Conservation (phyloP, 2,329 filamentous ascomycete species). For the Exophiala aquamarina region DNA sequence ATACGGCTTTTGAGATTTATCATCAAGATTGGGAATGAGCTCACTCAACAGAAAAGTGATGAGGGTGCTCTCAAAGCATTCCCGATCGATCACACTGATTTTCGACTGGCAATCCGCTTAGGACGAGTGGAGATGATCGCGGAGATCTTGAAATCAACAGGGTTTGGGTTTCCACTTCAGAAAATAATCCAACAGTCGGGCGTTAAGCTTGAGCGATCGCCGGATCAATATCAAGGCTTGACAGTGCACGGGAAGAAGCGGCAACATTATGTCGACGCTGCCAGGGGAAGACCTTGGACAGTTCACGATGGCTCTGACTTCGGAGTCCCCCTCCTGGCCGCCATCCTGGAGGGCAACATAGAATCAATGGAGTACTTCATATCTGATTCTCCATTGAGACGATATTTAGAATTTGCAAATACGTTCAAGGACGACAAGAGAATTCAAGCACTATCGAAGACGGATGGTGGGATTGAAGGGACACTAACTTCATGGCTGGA, state of each 20-base stretch:
- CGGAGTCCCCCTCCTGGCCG: conserved; percentile 35
- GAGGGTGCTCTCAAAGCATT: conserved; percentile 24
- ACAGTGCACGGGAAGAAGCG: conserved; percentile 74
- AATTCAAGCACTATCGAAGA: conserved; percentile 61
- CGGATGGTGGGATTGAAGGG: conserved; percentile 63
- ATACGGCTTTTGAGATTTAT: conserved; percentile 55
- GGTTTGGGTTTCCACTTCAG: conserved; percentile 68
- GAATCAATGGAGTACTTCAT: conserved; percentile 75
- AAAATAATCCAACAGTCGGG: conserved; percentile 66
- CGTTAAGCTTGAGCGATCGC: conserved; percentile 62
- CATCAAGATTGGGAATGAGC: conserved; percentile 54
- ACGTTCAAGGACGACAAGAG: conserved; percentile 60
- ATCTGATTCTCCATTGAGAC: conserved; percentile 65
- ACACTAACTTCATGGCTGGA: conserved; percentile 54
- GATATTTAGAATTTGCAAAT: conserved; percentile 69
- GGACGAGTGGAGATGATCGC: conserved; percentile 59
- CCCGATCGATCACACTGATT: conserved; percentile 29
- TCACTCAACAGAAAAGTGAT: conserved; percentile 37
- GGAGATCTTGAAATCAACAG: conserved; percentile 64
- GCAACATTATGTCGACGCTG: conserved; percentile 70
- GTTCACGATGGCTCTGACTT: conserved; percentile 30
- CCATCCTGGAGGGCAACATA: conserved; percentile 52
- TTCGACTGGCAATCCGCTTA: conserved; percentile 44
- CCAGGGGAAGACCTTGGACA: conserved; percentile 46
- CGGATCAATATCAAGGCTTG: conserved; percentile 73